These are phyloP conservation scores for Sporothrix pseudoabietina DNA, from an alignment of 2,329 filamentous ascomycete species.

Conservation along the genomic window DNA sequence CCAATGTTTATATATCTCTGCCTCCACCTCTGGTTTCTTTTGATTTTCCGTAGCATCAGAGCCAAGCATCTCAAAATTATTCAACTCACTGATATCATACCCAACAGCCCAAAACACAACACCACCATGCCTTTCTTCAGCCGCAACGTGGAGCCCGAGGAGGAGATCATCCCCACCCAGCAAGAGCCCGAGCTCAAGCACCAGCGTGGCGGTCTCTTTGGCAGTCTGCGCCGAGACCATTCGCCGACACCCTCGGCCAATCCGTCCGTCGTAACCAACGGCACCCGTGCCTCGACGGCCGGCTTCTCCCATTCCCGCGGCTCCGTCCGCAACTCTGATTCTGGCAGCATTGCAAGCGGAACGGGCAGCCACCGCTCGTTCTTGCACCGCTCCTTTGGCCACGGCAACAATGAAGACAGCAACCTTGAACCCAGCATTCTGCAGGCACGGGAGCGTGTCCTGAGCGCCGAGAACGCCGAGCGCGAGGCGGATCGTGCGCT, in stretches of 20 bases:
- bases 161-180: slow-evolving; percentile 41
- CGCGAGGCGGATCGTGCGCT: slow-evolving; percentile 66
- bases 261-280: slow-evolving; percentile 37
- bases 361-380: slow-evolving; percentile 44
- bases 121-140: slow-evolving; percentile 44
- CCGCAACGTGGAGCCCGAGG: slow-evolving; percentile 38
- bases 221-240: slow-evolving; percentile 38
- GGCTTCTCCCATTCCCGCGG: slow-evolving; percentile 18
- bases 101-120: neutral
- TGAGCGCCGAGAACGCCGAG: slow-evolving; percentile 65
- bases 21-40: neutral
- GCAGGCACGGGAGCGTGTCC: slow-evolving; percentile 62
- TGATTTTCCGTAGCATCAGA: neutral
- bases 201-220: slow-evolving; percentile 44
- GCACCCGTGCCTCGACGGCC: slow-evolving; percentile 31
- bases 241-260: slow-evolving; percentile 38
- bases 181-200: slow-evolving; percentile 37
- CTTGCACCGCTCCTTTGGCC: slow-evolving; percentile 49
- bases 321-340: slow-evolving; percentile 31
- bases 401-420: slow-evolving; percentile 43
- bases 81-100: neutral
- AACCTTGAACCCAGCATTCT: slow-evolving; percentile 64
- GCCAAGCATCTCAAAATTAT: neutral
- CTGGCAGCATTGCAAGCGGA: slow-evolving; percentile 36
- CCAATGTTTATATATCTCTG: neutral